Percentiles rank a stretch among this genome's conserved stretches.
Conservation (phyloP, 2,329 filamentous ascomycete genomes). For the Aspergillus arachidicola region DNA sequence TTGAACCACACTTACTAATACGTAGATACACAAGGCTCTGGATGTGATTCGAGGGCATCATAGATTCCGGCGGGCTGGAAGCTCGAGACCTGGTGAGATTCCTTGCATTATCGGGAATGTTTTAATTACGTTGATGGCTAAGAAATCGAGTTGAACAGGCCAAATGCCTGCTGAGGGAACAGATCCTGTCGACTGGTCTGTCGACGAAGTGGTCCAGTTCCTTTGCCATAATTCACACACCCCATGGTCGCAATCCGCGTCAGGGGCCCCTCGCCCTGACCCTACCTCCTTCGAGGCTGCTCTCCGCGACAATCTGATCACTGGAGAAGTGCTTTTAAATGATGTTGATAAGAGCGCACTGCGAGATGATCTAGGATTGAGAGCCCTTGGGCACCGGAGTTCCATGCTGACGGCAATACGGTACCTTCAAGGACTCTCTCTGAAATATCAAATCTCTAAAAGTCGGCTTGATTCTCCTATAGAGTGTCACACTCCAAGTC, state of each 20-base stretch:
- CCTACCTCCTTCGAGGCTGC: constrained; percentile 54
- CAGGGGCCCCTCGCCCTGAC: constrained; percentile 52
- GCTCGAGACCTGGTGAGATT: not conserved
- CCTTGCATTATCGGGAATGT: not conserved
- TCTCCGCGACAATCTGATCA: constrained; percentile 65
- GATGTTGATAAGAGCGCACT: constrained; percentile 54
- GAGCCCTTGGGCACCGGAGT: constrained; percentile 59
- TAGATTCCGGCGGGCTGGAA: not conserved
- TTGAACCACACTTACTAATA: not conserved
- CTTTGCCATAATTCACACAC: constrained; percentile 61
- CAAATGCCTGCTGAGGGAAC: constrained; percentile 34
- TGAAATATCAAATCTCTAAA: constrained; percentile 45
- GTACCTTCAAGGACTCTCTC: constrained; percentile 57
- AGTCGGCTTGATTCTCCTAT: constrained; percentile 2
- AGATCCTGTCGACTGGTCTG: constrained; percentile 76
- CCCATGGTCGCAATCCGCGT: constrained; percentile 37
- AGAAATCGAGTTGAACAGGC: constrained; percentile 1
- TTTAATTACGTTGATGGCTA: not conserved
- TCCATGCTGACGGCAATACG: constrained; percentile 62
- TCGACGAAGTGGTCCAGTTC: constrained; percentile 66
- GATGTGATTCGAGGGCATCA: not conserved
- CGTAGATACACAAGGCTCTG: not conserved
- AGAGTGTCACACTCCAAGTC: constrained; percentile 5
- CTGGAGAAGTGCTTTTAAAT: constrained; percentile 66
- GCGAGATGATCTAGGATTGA: constrained; percentile 60